Evolutionary conservation across 257 asterid species (phyloP).

Genomic region (Eustoma russellianum): DNA sequence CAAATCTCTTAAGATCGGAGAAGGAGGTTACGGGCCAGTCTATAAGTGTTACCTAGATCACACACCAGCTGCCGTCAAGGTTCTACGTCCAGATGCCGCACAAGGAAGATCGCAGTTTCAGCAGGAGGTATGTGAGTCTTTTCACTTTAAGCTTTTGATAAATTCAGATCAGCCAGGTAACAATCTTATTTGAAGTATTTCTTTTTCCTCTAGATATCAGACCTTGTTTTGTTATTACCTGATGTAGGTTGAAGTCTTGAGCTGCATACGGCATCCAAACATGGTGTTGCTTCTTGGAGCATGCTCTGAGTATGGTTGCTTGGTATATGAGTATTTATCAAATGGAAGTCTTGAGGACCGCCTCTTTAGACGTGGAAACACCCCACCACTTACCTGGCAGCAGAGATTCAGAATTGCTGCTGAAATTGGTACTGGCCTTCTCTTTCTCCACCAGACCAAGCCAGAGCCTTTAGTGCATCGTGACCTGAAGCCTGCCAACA

Average conservation of each 20-base stretch:
- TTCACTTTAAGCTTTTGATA: no score
- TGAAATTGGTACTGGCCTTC: slow-evolving; percentile 75
- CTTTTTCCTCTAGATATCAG: background rate
- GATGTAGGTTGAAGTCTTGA: slow-evolving; percentile 64
- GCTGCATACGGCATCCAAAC: slow-evolving; percentile 91
- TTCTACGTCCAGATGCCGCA: slow-evolving; percentile 92
- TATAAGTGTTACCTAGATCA: slow-evolving; percentile 80
- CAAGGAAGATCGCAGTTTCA: slow-evolving; percentile 94
- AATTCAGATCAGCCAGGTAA: no score
- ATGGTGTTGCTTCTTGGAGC: slow-evolving; percentile 97
- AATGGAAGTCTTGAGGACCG: slow-evolving; percentile 91
- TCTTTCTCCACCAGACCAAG: slow-evolving; percentile 91
- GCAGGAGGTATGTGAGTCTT: slow-evolving; percentile 56
- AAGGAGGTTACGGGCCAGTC: slow-evolving; percentile 96
- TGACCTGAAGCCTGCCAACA: no score
- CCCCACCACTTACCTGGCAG: slow-evolving; percentile 76
- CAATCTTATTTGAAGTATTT: background rate
- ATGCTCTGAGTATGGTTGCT: slow-evolving; percentile 92
- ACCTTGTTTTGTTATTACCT: background rate
- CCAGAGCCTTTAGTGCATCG: no score
- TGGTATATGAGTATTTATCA: slow-evolving; percentile 81
- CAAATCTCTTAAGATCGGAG: slow-evolving; percentile 71
- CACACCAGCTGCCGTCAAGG: slow-evolving; percentile 91
- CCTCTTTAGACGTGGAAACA: slow-evolving; percentile 49
- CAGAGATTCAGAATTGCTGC: slow-evolving; percentile 74